phyloP scores from a whole-genome alignment of 1,284 basidiomycete genomes.

The Melampsora abietis-canadensis region DNA sequence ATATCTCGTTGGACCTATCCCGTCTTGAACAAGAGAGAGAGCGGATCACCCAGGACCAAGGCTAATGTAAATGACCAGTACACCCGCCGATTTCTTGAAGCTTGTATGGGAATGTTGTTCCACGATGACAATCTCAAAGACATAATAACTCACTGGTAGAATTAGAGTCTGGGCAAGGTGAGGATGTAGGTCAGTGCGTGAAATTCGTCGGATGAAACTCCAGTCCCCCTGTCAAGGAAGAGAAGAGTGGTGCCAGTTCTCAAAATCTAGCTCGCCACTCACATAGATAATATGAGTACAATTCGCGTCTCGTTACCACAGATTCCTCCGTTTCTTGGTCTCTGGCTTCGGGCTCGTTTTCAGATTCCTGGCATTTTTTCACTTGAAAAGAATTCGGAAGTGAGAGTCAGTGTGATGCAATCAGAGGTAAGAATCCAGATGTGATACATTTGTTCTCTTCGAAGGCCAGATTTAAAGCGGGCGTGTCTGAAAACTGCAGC shows the following conservation, averaged over 20 bases:
- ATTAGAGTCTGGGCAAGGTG: constrained; percentile 2
- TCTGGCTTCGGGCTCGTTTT: neutral
- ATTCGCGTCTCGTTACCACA: constrained; percentile 3
- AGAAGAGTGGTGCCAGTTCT: neutral
- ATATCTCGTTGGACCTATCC: constrained; percentile 9
- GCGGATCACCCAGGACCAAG: too few species aligned
- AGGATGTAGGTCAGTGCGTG: neutral
- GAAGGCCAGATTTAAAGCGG: neutral
- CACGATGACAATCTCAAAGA: too few species aligned
- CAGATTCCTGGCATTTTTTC: neutral
- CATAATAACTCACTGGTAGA: neutral
- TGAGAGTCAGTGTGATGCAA: neutral
- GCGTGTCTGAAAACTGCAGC: neutral
- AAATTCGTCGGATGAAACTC: neutral
- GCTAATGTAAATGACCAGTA: too few species aligned
- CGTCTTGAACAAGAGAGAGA: neutral
- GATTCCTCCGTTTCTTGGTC: neutral
- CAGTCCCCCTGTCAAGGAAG: neutral
- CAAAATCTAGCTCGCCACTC: neutral
- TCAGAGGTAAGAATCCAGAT: neutral
- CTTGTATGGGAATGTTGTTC: too few species aligned
- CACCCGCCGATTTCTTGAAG: too few species aligned
- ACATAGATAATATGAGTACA: neutral
- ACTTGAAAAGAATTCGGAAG: neutral
- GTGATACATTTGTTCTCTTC: neutral